Base-by-base conservation (phyloP, 129 eudicot species). In the Escallonia rubra region DNA sequence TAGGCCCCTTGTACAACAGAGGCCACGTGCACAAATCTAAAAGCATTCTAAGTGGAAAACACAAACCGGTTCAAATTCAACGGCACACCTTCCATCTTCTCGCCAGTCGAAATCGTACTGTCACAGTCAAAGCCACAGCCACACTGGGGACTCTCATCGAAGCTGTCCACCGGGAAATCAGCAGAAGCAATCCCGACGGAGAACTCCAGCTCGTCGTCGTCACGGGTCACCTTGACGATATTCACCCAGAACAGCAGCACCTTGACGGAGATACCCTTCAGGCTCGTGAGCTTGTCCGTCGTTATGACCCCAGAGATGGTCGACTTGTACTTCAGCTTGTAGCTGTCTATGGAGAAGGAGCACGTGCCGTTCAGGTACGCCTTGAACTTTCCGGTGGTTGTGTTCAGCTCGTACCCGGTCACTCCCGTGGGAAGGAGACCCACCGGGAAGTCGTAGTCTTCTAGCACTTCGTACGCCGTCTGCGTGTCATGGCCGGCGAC, bases 151-250 rank as follows among this genome's bases (percentile, higher is more conserved):
- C 87, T 79, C 38, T 67, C 67, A 4, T 71, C 78, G 46, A 93
- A 93, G 68, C 85, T 90, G 46, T 75, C 82, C 47, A 86, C 57
- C 10, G 85, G 80, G 70, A 93, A 93, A 1, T 75, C 72, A 4
- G 90, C 95, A 13, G 96, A 80, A 14, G 92, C 90, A 63, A 93
- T 69, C 14, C 98, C 96, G 7, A 89, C 92, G 3, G 95, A 86
- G 54, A 93, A 86, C 11, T 84, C 78, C 12, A 93, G 85, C 34
- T 89, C 81, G 2, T 76, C 85, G 8, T 68, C 91, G 2, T 12
- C 66, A 4, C 78, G 64, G 50, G 39, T 65, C 43, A 93, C 96
- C 65, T 89, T 95, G 7, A 86, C 90, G 16, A 93, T 93, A 12
- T 75, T 84, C 3, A 89, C 74, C 96, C 98, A 89, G 4, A 93